These are phyloP conservation scores for Pseudogymnoascus sp. DNA, from an alignment of 2,329 filamentous ascomycete genomes.

Conservation along the genomic window DNA sequence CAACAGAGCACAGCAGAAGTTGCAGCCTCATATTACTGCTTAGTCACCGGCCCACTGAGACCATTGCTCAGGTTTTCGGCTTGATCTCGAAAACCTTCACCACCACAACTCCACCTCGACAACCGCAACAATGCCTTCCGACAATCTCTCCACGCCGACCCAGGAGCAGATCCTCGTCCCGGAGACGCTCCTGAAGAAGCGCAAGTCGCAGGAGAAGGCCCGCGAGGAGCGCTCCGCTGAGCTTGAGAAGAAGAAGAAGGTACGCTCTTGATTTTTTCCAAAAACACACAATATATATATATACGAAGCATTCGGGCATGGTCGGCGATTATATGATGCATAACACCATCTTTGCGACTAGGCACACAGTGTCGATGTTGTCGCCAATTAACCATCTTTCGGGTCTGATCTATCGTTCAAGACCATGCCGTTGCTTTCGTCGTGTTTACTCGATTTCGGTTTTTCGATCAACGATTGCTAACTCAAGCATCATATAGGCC, in stretches of 20 bases:
- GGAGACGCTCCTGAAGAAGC: slow-evolving; percentile 99
- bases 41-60: slow-evolving; percentile 9
- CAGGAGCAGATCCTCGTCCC: slow-evolving; percentile 94
- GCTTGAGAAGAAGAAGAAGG: slow-evolving; percentile 80
- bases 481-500: slow-evolving; percentile 50
- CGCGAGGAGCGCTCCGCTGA: slow-evolving; percentile 78
- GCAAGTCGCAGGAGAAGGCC: slow-evolving; percentile 99
- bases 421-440: slow-evolving; percentile 18
- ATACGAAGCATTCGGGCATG: slow-evolving; percentile 29
- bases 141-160: slow-evolving; percentile 58
- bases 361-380: slow-evolving; percentile 81
- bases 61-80: slow-evolving; percentile 9
- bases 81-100: slow-evolving; percentile 11
- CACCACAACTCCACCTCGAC: slow-evolving; percentile 31
- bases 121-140: slow-evolving; percentile 46
- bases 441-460: slow-evolving; percentile 16
- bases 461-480: slow-evolving; percentile 26
- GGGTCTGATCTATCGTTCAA: slow-evolving; percentile 66
- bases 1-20: background rate
- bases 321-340: slow-evolving; percentile 64
- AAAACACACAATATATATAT: slow-evolving; percentile 17
- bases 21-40: slow-evolving; percentile 5
- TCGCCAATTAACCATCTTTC: slow-evolving; percentile 99
- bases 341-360: slow-evolving; percentile 83
- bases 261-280: slow-evolving; percentile 33